These are phyloP conservation scores for Camillea tinctor DNA, from an alignment of 2,329 filamentous ascomycete species.

Conservation along the genomic window DNA sequence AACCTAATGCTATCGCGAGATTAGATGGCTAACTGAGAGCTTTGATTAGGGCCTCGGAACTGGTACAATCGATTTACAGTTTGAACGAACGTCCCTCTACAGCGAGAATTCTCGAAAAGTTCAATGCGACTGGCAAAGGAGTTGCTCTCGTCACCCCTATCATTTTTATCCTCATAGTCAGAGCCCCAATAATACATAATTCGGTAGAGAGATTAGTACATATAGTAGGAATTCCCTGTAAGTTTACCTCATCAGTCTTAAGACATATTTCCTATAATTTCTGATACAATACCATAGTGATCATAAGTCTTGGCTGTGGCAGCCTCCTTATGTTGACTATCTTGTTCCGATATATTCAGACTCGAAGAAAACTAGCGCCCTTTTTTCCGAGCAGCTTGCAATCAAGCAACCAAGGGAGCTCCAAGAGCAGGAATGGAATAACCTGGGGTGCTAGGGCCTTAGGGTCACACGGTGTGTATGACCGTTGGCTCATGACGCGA, in stretches of 20 bases:
- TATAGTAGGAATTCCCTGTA: constrained; percentile 23
- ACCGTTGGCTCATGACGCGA: constrained; percentile 18
- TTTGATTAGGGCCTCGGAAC: constrained; percentile 15
- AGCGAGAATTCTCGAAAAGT: constrained; percentile 11
- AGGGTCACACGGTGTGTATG: constrained; percentile 11
- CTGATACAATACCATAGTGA: constrained; percentile 10
- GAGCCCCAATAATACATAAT: constrained; percentile 12
- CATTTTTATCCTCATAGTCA: constrained; percentile 17
- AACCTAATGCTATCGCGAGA: background rate
- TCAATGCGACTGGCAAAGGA: constrained; percentile 22
- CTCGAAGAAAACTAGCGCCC: constrained; percentile 7
- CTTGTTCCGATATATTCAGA: constrained; percentile 14
- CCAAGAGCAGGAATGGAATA: background rate
- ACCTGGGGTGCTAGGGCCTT: background rate
- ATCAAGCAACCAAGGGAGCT: background rate
- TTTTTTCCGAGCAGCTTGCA: constrained; percentile 4
- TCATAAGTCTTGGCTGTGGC: constrained; percentile 17
- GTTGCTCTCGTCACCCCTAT: constrained; percentile 21
- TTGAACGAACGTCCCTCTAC: constrained; percentile 7
- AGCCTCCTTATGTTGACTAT: constrained; percentile 16
- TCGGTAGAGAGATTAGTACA: constrained; percentile 15
- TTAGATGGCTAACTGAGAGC: background rate
- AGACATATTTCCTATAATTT: background rate
- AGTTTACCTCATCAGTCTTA: constrained; percentile 3
- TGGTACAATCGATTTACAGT: constrained; percentile 21